Base-by-base conservation (phyloP, 2,329 filamentous ascomycete genomes). In the Curvularia lunata region DNA sequence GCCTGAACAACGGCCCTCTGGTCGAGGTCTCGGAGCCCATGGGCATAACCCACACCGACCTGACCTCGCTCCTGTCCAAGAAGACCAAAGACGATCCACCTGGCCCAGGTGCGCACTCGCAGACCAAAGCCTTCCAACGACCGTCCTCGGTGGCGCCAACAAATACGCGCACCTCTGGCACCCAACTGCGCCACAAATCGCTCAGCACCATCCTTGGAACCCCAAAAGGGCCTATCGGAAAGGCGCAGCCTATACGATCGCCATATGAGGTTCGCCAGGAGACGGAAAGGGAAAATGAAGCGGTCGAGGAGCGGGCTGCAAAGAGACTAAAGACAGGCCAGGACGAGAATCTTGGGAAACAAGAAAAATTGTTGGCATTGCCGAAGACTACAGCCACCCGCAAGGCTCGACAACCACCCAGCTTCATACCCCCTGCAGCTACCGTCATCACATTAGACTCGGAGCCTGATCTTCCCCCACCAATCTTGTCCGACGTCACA, bases 11-110 rank as follows among this genome's bases (percentile, higher is more conserved):
- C 48, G 89, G 88, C 47, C 85, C 91, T 27, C 83, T 96, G 56
- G 89, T 97, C 10, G 88, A 97, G 75, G 91, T 97, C 1, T 85
- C 85, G 23, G 92, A 97, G 56, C 85, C 84, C 38, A 81, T 90
- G n/a, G 91, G 88, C 7, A 85, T 82, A 32, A 87, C 84, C 1
- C 84, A 94, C 65, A 92, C 94, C 49, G 92, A 97, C 68, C 75
- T 97, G 25, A 87, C 89, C 0, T 87, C 88, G 27, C 76, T 97
- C 27, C 79, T 95, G 45, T 88, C 91, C 61, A 92, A 89, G 75
- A 85, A 86, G 56, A 79, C 80, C 9, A 87, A 84, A 66, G 68
- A 70, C 0, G 63, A 67, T 13, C 64, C 68, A 4, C 62, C 65
- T 52, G 57, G 53, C 28, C 58, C 66, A 32, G 38, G 48, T 47